Conservation (phyloP, 1,139 yeast species). For the Geotrichum klebahnii region DNA sequence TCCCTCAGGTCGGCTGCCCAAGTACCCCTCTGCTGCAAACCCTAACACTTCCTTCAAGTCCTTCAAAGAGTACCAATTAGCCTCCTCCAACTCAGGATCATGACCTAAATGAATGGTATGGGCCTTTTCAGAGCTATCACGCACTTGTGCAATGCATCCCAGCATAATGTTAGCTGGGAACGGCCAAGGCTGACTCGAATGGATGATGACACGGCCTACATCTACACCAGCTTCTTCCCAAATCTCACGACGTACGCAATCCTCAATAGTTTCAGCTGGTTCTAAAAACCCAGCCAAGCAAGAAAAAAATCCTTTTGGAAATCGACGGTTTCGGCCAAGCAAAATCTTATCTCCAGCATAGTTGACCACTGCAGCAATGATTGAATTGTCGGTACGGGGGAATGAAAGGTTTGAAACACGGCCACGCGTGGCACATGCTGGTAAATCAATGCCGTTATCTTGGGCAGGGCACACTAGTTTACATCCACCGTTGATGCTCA, state of each 20-base stretch:
- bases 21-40: constrained; percentile 15
- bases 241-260: constrained; percentile 80
- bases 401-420: constrained; percentile 56
- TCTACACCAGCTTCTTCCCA: constrained; percentile 94
- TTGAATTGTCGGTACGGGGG: constrained; percentile 88
- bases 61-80: constrained; percentile 69
- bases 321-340: constrained; percentile 64
- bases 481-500: constrained; percentile 78
- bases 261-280: constrained; percentile 88
- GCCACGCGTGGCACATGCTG: constrained; percentile 39
- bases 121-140: constrained; percentile 54
- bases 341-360: constrained; percentile 58
- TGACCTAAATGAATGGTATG: constrained; percentile 60
- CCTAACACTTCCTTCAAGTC: constrained; percentile 41
- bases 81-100: constrained; percentile 80
- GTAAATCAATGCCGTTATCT: constrained; percentile 30
- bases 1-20: constrained; percentile 26
- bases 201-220: constrained; percentile 54
- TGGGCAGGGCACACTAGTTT: constrained; percentile 58
- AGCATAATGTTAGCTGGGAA: constrained; percentile 91
- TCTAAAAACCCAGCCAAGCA: constrained; percentile 95
- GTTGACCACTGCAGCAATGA: constrained; percentile 74
- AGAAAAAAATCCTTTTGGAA: constrained; percentile 53
- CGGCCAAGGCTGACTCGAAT: constrained; percentile 92
- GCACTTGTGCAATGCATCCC: constrained; percentile 73